Evolutionary conservation across 2,329 filamentous ascomycete species (phyloP).

Genomic region (Penicillium sp.): DNA sequence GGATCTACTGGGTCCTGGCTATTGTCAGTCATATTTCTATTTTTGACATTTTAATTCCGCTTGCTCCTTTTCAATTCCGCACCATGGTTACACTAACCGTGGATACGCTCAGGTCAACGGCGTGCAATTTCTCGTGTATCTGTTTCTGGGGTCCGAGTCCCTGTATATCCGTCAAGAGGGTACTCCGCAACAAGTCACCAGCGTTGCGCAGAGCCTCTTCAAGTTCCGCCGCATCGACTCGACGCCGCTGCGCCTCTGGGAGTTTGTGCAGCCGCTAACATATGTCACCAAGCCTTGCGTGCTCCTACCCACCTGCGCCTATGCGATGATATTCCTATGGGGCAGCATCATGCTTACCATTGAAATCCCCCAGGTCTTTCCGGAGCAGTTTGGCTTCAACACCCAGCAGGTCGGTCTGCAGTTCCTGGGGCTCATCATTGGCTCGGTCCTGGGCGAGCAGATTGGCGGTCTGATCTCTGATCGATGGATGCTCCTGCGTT

Average conservation of each 20-base stretch:
- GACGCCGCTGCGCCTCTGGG: conserved; percentile 47
- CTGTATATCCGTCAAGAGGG: conserved; percentile 43
- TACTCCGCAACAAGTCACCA: conserved; percentile 22
- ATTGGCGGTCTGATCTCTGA: conserved; percentile 56
- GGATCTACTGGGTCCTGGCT: conserved; percentile 58
- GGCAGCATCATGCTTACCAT: conserved; percentile 55
- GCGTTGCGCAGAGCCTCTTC: conserved; percentile 47
- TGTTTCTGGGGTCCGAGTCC: conserved; percentile 56
- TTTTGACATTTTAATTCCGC: too few species aligned
- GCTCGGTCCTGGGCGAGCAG: conserved; percentile 59
- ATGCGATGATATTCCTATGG: conserved; percentile 59
- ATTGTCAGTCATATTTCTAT: conserved; percentile 39
- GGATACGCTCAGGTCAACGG: conserved; percentile 56
- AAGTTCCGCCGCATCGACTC: conserved; percentile 54
- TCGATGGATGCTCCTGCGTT: conserved; percentile 52
- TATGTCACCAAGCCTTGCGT: conserved; percentile 49
- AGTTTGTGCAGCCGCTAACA: conserved; percentile 54
- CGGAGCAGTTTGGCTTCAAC: conserved; percentile 56
- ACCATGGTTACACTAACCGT: too few species aligned
- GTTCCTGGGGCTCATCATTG: conserved; percentile 57
- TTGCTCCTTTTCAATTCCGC: background rate
- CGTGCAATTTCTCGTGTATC: conserved; percentile 55
- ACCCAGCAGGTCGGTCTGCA: conserved; percentile 59
- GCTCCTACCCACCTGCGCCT: conserved; percentile 53
- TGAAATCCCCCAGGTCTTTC: conserved; percentile 59